Evolutionary conservation across 2,329 filamentous ascomycete species (phyloP).

Genomic region (Furcasterigmium furcatum): DNA sequence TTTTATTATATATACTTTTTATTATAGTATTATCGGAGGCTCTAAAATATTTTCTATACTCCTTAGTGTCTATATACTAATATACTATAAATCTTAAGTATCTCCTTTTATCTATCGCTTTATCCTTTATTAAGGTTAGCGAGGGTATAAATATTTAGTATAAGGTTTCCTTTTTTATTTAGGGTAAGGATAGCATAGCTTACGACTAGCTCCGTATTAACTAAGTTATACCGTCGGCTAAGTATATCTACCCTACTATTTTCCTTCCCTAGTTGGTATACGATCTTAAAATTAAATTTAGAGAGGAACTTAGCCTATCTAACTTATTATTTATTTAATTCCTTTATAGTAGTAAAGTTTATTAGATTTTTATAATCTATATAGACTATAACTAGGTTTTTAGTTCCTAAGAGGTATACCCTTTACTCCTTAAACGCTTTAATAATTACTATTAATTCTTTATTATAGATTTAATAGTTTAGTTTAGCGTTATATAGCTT

Average conservation of each 20-base stretch:
- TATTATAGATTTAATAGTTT: too few species aligned
- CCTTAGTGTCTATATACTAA: not conserved
- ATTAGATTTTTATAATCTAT: constrained; percentile 1
- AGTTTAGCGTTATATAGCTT: too few species aligned
- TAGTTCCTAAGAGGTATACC: not conserved
- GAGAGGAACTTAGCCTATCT: too few species aligned
- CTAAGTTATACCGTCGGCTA: too few species aligned
- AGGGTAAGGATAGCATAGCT: not conserved
- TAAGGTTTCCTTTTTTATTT: not conserved
- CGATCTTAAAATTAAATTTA: too few species aligned
- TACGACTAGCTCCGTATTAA: not conserved
- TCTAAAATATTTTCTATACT: not conserved
- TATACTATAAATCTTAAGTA: not conserved
- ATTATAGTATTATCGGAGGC: not conserved
- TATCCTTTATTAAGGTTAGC: not conserved
- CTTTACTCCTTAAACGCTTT: too few species aligned
- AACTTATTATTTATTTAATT: too few species aligned
- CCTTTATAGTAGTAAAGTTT: too few species aligned
- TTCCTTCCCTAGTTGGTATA: too few species aligned
- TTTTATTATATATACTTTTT: not conserved
- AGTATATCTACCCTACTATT: too few species aligned
- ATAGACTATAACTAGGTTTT: not conserved
- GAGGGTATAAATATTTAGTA: not conserved
- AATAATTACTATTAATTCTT: not conserved
- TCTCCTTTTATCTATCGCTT: not conserved